These are phyloP conservation scores for Elymus sibiricus DNA, from an alignment of 176 grass and related monocot species.

Conservation along the genomic window DNA sequence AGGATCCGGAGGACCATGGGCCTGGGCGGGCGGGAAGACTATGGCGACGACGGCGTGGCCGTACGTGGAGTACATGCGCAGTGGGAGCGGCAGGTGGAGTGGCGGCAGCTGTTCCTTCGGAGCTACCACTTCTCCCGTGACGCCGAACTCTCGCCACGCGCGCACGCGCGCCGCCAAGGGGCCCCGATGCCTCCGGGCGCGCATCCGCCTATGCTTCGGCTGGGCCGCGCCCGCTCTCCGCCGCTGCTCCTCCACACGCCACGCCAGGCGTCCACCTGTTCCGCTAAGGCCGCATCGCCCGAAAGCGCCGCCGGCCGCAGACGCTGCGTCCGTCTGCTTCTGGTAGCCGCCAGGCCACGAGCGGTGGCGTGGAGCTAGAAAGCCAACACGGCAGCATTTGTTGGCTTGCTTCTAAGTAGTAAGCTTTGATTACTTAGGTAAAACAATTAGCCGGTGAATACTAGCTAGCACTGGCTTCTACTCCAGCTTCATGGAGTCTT, in stretches of 20 bases:
- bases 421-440: no score
- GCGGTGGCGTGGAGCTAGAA: no score
- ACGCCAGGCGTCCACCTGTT: neutral
- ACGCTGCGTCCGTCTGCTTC: constrained; percentile 13
- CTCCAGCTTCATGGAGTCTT: no score
- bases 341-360: neutral
- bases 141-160: constrained; percentile 18
- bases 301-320: neutral
- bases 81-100: constrained; percentile 75
- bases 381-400: no score
- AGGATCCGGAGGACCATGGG: no score
- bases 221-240: constrained; percentile 25
- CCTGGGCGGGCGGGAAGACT: neutral
- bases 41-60: constrained; percentile 35
- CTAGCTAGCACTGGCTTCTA: no score
- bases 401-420: no score
- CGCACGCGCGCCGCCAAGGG: constrained; percentile 36
- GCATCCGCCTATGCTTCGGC: constrained; percentile 40
- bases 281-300: constrained; percentile 35
- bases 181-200: constrained; percentile 21
- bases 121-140: constrained; percentile 88
- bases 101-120: constrained; percentile 74
- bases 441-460: no score
- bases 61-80: constrained; percentile 65
- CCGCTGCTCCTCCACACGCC: neutral